Base-by-base conservation (phyloP, 2,329 filamentous ascomycete species). In the Arthrobotrys iridis region DNA sequence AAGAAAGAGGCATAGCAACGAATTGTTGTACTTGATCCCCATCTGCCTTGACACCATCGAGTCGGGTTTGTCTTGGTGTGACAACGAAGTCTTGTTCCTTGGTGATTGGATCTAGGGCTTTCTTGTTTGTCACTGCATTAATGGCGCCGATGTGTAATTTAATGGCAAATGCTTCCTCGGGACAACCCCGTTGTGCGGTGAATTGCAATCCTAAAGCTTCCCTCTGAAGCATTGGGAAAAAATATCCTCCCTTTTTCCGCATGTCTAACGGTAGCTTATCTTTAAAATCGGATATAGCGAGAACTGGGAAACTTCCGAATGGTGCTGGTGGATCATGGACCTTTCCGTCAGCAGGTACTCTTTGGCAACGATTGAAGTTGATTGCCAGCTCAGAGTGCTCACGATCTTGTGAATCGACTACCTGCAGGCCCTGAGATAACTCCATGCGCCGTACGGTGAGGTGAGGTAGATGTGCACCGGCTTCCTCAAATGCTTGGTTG, bases 151-250 rank as follows among this genome's bases (percentile, higher is more conserved):
- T 24, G 8, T 20, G 30, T 13, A 62, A 15, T 62, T 26, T 62
- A 8, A 62, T 46, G 8, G 57, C 57, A 22, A 62, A 62, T 30
- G 13, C 11, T 24, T 62, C 57, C 1, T 3, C 3, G 10, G 10
- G 10, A 35, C 30, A 57, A 10, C 28, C 30, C 24, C 7, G 1
- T 24, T 2, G 1, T 46, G 43, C 43, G 5, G 18, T 35, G 11
- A 24, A 59, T 26, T 46, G 1, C 40, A 35, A 62, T 28, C 22
- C 40, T 15, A 64, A 20, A 5, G 37, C 41, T 18, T 64, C 59
- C 41, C 59, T 50, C n/a, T 64, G 59, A 24, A 64, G 48, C 43
- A 64, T 64, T 37, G 59, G 59, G 13, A 64, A 50, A 18, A 64
- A 64, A 40, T 30, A 64, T 2, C 59, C 59, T 2, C 59, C 59